These are phyloP conservation scores for Penstemon eatonii DNA, from an alignment of 257 asterid genomes.

Conservation along the genomic window DNA sequence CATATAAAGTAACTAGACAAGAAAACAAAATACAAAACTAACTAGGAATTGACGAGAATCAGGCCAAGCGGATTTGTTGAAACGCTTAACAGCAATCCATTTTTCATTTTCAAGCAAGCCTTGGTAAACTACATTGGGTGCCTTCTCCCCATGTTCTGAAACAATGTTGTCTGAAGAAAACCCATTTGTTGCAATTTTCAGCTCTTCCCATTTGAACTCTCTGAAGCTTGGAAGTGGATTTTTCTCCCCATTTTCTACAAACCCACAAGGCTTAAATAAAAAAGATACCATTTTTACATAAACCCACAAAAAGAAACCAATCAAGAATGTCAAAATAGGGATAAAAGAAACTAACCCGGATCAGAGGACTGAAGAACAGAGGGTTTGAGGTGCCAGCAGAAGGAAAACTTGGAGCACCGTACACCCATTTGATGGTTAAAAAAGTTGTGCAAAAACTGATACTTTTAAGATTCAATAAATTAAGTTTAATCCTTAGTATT, in stretches of 20 bases:
- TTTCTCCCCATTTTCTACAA: conserved; percentile 53
- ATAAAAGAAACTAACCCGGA: conserved; percentile 32
- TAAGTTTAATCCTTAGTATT: not conserved
- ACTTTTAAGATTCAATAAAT: no score
- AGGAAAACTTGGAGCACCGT: conserved; percentile 53
- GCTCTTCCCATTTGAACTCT: conserved; percentile 56
- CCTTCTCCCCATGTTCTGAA: conserved; percentile 72
- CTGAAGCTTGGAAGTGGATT: conserved; percentile 42
- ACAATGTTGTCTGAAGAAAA: conserved; percentile 56
- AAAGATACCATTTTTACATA: conserved; percentile 20
- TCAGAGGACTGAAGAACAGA: conserved; percentile 55
- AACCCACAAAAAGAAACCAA: not conserved
- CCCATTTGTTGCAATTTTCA: conserved; percentile 55
- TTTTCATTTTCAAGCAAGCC: conserved; percentile 48
- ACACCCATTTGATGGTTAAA: conserved; percentile 48
- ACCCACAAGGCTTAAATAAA: not conserved
- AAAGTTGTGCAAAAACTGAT: not conserved
- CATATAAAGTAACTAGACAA: no score
- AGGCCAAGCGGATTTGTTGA: conserved; percentile 70
- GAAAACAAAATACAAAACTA: conserved; percentile 21
- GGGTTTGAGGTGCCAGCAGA: conserved; percentile 55
- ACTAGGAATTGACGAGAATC: conserved; percentile 62
- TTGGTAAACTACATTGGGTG: conserved; percentile 65
- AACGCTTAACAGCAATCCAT: conserved; percentile 61
- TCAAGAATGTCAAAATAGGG: not conserved